Base-by-base conservation (phyloP, 805 yeast genomes). In the Candida peoriensis region DNA sequence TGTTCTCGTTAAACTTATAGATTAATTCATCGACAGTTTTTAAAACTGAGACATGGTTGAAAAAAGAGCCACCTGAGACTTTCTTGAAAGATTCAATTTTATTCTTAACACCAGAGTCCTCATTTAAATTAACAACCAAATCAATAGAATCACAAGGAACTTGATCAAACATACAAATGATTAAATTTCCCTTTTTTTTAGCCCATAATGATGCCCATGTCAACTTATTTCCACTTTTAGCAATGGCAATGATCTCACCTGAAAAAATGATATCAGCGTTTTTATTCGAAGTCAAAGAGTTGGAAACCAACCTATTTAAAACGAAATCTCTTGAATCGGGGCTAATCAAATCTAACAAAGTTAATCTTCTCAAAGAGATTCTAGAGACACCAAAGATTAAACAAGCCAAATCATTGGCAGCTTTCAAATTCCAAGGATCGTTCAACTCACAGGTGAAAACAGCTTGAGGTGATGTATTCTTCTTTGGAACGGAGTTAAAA, bases 141-240 rank as follows among this genome's bases (percentile, higher is more conserved):
- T 80, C 85, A 37, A 77, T 66, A n/a, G 81, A 76, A 48, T 72
- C 78, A 51, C 81, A 76, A 3, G 78, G 84, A 20, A 88, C 86
- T 52, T 86, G 93, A 51, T 88, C 95, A 52, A 89, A 80, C 64
- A 86, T 86, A 63, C 93, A 79, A 32, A 87, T 81, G 34, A 88
- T 70, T 36, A 84, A 58, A 28, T 74, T 74, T 4, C 79, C 80
- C 45, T 79, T 77, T 39, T 76, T 66, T 49, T 88, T 88, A 1
- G 93, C 95, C 96, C 96, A 90, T 37, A 89, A 58, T 0, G 95
- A 83, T 9, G 95, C 88, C 83, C 95, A 80, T 1, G 89, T 83
- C 39, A 73, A 63, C 20, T 71, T 71, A 31, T 70, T 71, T 13
- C 83, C 82, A 11, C 80, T 76, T 46, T 86, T 71, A 26, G 74